A percentile compares a stretch with the other conserved stretches of the same genome.
Evolutionary conservation across 106 monocot genomes (phyloP).

Genomic region (Apostasia shenzhenica): DNA sequence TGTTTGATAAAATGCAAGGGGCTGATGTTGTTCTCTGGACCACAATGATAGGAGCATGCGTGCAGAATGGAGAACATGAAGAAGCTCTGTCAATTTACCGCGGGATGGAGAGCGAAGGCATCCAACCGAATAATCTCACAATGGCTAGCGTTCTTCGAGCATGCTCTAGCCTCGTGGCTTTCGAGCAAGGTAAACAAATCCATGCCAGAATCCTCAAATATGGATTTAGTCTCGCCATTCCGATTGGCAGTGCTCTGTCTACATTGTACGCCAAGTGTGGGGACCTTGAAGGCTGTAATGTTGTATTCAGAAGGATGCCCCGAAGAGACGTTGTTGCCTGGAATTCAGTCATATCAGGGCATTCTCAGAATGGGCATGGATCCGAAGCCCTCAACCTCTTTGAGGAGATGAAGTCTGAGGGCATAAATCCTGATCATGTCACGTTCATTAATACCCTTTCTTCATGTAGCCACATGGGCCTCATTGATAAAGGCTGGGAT

Average conservation of each 20-base stretch:
- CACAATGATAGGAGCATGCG: constrained; percentile 59
- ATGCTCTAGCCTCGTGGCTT: constrained; percentile 42
- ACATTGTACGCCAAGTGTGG: constrained; percentile 73
- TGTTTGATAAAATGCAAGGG: constrained; percentile 38
- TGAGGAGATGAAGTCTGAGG: constrained; percentile 43
- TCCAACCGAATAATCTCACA: constrained; percentile 53
- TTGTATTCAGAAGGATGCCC: constrained; percentile 49
- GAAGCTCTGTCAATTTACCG: constrained; percentile 47
- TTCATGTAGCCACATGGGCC: constrained; percentile 68
- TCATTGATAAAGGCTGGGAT: constrained; percentile 59
- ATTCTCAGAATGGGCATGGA: constrained; percentile 56
- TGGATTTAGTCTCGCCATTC: constrained; percentile 41
- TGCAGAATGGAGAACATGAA: constrained; percentile 56
- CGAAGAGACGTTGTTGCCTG: constrained; percentile 52
- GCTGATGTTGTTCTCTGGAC: constrained; percentile 62
- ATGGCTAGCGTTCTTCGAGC: constrained; percentile 47
- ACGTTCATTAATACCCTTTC: constrained; percentile 57
- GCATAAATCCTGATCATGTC: constrained; percentile 36
- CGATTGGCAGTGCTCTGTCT: constrained; percentile 53
- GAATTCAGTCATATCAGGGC: constrained; percentile 73
- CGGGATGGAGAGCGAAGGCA: constrained; percentile 30
- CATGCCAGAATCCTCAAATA: constrained; percentile 44
- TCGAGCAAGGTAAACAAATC: constrained; percentile 55
- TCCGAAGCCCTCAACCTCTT: constrained; percentile 44
- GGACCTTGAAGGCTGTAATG: constrained; percentile 31